Percentiles rank a stretch among this genome's conserved stretches.
Conservation (phyloP, 228 moss, liverwort and hornwort species). For the Sphagnum magellanicum region DNA sequence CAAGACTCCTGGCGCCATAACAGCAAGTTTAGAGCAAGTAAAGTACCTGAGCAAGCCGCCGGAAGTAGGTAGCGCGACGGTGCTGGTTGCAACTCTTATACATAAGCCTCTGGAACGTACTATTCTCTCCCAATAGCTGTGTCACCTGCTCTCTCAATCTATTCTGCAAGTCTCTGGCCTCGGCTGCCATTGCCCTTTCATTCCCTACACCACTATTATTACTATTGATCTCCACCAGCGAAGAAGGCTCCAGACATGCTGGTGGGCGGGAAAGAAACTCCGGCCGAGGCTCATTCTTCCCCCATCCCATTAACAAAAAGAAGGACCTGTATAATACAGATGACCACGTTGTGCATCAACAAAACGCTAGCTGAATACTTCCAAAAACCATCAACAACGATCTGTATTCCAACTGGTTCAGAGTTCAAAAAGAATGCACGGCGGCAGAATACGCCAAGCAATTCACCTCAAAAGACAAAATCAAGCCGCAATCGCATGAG, state of each 20-base stretch:
- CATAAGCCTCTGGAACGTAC: conserved; percentile 75
- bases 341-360: too few species aligned
- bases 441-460: too few species aligned
- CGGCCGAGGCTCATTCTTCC: conserved; percentile 19
- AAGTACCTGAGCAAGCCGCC: conserved; percentile 56
- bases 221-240: conserved; percentile 5
- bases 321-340: too few species aligned
- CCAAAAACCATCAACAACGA: too few species aligned
- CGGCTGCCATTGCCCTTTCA: conserved; percentile 29
- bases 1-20: too few species aligned
- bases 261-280: conserved; percentile 47
- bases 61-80: conserved; percentile 74
- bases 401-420: too few species aligned
- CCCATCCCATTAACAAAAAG: conserved; percentile 14
- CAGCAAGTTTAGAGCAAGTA: background rate
- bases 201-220: conserved; percentile 1
- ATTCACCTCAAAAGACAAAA: too few species aligned
- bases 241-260: conserved; percentile 19
- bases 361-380: too few species aligned
- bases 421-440: too few species aligned
- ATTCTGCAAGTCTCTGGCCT: conserved; percentile 38
- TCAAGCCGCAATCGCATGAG: too few species aligned
- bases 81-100: conserved; percentile 97
- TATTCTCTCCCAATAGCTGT: conserved; percentile 66
- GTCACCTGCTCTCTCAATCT: conserved; percentile 48